Evolutionary conservation across 2,329 filamentous ascomycete species (phyloP), one percentile per base, ranked within the genome.

Genomic region (Fusarium sp.): DNA sequence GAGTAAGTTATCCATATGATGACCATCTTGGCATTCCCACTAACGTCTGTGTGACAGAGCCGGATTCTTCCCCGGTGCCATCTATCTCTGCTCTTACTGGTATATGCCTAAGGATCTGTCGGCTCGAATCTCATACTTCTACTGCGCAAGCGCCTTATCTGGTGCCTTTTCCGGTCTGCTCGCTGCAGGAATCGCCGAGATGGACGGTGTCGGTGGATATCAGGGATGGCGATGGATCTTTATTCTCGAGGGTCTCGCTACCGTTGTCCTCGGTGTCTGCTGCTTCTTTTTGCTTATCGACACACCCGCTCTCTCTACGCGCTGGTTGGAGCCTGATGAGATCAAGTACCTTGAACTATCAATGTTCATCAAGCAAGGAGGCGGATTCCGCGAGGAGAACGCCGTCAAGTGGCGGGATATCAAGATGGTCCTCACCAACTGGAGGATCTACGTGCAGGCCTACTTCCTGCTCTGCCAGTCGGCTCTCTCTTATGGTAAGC

Each of bases 61-160:
- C 3, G 92, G 92, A 3, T 84, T 94, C 0, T 93, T 92, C 72
- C 91, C 91, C 0, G 90, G 90, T 3, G 87, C 93, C 3, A 91
- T 91, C 62, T 94, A 93, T 76, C 93, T 93, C 73, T 85, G 94
- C 1, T 91, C 88, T 0, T 93, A 91, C 75, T 95, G 92, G 92
- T 95, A 95, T 72, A 90, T 88, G 75, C 85, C 92, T 13, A 87
- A 86, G 6, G 93, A 95, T 71, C 90, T 94, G 37, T 92, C 91
- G 31, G 85, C 93, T 12, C 87, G 93, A 48, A 88, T 91, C 46
- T 91, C 92, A 6, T 88, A 93, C 48, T 94, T 95, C 82, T 95
- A 94, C 82, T 92, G 91, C 1, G 91, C 92, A 0, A 92, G 92
- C 2, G 92, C 93, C 0, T 80, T 94, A 0, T 90, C 92, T 0